Evolutionary conservation across 441 rosid species (phyloP).

Genomic region (Mallotus japonicus): DNA sequence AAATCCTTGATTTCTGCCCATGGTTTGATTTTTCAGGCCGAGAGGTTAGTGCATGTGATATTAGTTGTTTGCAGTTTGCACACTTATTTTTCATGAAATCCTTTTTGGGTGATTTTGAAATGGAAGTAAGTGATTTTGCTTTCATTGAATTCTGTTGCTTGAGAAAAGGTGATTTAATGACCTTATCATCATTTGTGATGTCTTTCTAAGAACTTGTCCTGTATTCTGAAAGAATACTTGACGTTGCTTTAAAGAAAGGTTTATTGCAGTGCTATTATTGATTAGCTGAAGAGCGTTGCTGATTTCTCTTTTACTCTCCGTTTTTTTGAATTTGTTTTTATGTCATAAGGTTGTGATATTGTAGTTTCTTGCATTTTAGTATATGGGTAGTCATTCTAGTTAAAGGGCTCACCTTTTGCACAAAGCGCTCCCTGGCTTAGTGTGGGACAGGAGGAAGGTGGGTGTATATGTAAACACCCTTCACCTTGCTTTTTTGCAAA

Average conservation of each 20-base stretch:
- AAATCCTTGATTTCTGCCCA: conserved; percentile 83
- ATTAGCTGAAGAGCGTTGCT: too few relatives aligned
- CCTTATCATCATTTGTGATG: background rate
- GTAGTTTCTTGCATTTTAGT: background rate
- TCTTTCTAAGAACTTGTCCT: background rate
- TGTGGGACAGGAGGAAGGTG: too few relatives aligned
- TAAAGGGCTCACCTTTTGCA: too few relatives aligned
- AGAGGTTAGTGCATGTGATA: conserved; percentile 53
- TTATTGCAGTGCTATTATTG: too few relatives aligned
- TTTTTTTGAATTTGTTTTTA: too few relatives aligned
- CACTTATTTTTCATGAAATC: background rate
- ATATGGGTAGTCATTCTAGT: background rate
- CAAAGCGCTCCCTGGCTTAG: too few relatives aligned
- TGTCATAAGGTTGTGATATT: background rate
- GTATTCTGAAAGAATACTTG: too few relatives aligned
- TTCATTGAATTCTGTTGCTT: background rate
- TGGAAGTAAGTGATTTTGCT: background rate
- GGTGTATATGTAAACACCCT: too few relatives aligned
- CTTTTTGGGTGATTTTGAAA: background rate
- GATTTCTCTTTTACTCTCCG: background rate
- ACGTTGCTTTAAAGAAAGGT: too few relatives aligned
- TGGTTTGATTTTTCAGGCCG: conserved; percentile 86
- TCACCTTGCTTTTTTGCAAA: too few relatives aligned
- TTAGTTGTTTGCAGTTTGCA: conserved; percentile 8
- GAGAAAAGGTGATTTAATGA: background rate